Evolutionary conservation across 2,329 filamentous ascomycete genomes (phyloP).

Genomic region (Paraphoma chrysanthemicola): DNA sequence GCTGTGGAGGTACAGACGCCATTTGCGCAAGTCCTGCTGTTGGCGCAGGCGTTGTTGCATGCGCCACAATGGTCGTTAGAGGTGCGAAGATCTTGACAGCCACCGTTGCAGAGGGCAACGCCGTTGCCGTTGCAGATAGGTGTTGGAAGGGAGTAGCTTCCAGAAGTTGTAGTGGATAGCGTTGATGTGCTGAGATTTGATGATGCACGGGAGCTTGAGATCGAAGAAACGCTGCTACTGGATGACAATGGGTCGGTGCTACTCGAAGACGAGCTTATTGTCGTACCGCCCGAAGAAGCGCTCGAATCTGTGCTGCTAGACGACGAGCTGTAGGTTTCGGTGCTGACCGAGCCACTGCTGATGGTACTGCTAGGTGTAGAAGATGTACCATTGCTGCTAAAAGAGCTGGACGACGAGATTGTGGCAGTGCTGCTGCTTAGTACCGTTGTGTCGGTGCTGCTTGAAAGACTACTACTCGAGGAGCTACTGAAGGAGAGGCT

Average conservation of each 20-base stretch:
- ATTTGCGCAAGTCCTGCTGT: slow-evolving; percentile 36
- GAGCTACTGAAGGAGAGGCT: neutral
- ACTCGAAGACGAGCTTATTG: neutral
- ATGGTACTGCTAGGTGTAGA: neutral
- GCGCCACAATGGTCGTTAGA: slow-evolving; percentile 34
- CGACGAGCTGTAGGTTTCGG: neutral
- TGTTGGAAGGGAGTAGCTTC: slow-evolving; percentile 5
- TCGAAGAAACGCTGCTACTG: neutral
- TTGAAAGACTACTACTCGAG: neutral
- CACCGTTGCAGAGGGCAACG: slow-evolving; percentile 23
- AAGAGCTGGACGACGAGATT: neutral
- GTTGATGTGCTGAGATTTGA: neutral
- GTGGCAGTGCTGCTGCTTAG: neutral
- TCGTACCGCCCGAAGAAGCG: neutral
- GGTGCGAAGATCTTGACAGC: slow-evolving; percentile 30
- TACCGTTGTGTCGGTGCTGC: neutral
- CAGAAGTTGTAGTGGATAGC: slow-evolving; percentile 3
- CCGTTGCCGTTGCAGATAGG: slow-evolving; percentile 20
- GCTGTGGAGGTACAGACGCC: slow-evolving; percentile 38
- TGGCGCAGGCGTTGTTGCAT: slow-evolving; percentile 33
- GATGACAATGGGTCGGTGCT: neutral
- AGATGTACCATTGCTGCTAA: neutral
- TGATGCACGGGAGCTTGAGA: neutral
- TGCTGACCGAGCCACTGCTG: neutral
- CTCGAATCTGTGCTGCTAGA: slow-evolving; percentile 1